A percentile compares a stretch with the other conserved stretches of the same genome.
Conservation (phyloP, 2,329 filamentous ascomycete genomes). For the Tolypocladium ovalisporum region DNA sequence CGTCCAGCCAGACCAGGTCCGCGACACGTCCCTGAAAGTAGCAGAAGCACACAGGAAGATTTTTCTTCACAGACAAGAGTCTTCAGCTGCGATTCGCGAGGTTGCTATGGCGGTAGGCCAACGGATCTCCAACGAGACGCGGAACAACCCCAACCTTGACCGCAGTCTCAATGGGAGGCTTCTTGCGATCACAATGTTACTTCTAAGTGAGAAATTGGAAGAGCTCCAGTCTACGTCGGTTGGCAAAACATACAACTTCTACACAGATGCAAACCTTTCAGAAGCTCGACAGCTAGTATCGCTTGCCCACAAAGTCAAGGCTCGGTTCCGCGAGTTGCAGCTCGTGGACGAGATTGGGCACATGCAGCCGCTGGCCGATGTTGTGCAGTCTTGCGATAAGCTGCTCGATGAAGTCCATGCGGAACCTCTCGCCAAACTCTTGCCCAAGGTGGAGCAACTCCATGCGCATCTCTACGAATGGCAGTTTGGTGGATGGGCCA, state of each 20-base stretch:
- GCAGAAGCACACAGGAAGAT: slow-evolving; percentile 48
- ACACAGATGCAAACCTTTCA: slow-evolving; percentile 64
- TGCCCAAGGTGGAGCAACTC: slow-evolving; percentile 80
- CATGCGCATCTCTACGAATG: slow-evolving; percentile 83
- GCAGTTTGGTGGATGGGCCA: slow-evolving; percentile 80
- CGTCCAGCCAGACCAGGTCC: slow-evolving; percentile 30
- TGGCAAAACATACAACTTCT: slow-evolving; percentile 66
- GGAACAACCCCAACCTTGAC: slow-evolving; percentile 16
- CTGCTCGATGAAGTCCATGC: slow-evolving; percentile 65
- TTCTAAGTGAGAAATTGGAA: slow-evolving; percentile 50
- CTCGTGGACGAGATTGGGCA: slow-evolving; percentile 53
- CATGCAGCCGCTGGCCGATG: slow-evolving; percentile 70
- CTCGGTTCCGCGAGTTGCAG: slow-evolving; percentile 63
- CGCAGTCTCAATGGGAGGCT: slow-evolving; percentile 38
- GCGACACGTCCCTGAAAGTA: slow-evolving; percentile 48
- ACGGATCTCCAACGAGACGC: slow-evolving; percentile 18
- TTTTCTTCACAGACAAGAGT: slow-evolving; percentile 31
- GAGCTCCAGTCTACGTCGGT: slow-evolving; percentile 26
- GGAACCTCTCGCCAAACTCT: slow-evolving; percentile 76
- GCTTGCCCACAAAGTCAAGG: slow-evolving; percentile 57
- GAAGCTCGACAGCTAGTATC: slow-evolving; percentile 66
- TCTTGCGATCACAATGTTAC: slow-evolving; percentile 55
- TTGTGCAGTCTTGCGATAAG: slow-evolving; percentile 62
- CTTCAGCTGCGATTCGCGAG: slow-evolving; percentile 29
- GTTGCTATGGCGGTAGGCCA: slow-evolving; percentile 34